phyloP scores from a whole-genome alignment of 2,329 filamentous ascomycete genomes.

The Blastomyces silverae region DNA sequence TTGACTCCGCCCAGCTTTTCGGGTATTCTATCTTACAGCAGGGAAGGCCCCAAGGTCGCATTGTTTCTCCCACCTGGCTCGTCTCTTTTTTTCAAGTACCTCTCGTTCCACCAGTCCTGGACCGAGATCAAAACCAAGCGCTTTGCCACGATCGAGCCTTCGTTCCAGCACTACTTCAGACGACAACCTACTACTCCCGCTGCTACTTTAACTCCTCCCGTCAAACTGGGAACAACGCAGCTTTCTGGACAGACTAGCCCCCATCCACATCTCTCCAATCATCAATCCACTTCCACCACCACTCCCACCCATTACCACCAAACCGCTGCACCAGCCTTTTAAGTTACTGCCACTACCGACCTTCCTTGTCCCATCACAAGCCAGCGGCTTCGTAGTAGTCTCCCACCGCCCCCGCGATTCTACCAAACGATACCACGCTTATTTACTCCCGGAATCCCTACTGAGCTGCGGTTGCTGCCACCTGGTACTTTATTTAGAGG shows the following conservation, averaged over 20 bases:
- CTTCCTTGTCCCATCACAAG: slow-evolving; percentile 11
- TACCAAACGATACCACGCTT: slow-evolving; percentile 11
- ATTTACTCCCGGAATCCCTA: slow-evolving; percentile 12
- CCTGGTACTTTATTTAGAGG: slow-evolving; percentile 13
- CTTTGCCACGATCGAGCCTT: slow-evolving; percentile 13
- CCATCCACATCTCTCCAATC: slow-evolving; percentile 9
- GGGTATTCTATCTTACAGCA: slow-evolving; percentile 10
- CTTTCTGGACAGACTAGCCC: slow-evolving; percentile 6
- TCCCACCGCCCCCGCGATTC: slow-evolving; percentile 10
- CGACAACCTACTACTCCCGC: background rate
- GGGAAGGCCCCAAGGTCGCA: background rate
- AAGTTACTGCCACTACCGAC: background rate
- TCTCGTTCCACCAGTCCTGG: background rate
- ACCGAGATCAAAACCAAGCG: slow-evolving; percentile 11
- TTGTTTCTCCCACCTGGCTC: slow-evolving; percentile 3
- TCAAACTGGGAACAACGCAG: slow-evolving; percentile 11
- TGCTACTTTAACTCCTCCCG: slow-evolving; percentile 2
- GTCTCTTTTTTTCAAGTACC: background rate
- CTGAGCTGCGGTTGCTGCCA: background rate
- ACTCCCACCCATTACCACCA: background rate
- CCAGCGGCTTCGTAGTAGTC: slow-evolving; percentile 1
- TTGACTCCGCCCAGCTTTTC: slow-evolving; percentile 11
- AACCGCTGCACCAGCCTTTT: background rate
- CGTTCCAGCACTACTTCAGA: slow-evolving; percentile 9
- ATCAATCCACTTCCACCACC: slow-evolving; percentile 1